Conservation (phyloP, 192 early-diverging fungal genomes). For the Lunasporangiospora selenospora region DNA sequence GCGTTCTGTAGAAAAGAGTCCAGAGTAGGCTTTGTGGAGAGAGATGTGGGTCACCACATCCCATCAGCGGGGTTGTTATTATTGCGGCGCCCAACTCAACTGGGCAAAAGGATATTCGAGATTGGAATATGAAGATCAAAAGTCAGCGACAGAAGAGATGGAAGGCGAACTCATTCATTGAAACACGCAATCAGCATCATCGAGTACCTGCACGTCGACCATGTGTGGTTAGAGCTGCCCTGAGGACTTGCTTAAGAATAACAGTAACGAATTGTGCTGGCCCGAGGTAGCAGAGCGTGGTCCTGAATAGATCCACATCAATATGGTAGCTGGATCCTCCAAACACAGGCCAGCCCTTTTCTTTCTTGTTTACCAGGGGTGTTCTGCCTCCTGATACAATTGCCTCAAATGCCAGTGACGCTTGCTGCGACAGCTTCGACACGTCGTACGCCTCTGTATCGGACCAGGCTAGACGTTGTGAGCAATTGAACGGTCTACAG, state of each 20-base stretch:
- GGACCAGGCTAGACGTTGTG: slow-evolving; percentile 37
- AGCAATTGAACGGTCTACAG: too few relatives aligned
- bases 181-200: too few relatives aligned
- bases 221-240: slow-evolving; percentile 18
- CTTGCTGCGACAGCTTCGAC: slow-evolving; percentile 30
- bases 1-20: slow-evolving; percentile 27
- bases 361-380: slow-evolving; percentile 12
- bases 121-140: too few relatives aligned
- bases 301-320: slow-evolving; percentile 32
- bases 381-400: slow-evolving; percentile 34
- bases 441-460: slow-evolving; percentile 28
- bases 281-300: slow-evolving; percentile 23
- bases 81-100: slow-evolving; percentile 42
- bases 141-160: neutral
- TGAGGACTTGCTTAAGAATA: slow-evolving; percentile 29
- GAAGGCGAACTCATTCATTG: too few relatives aligned
- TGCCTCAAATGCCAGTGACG: slow-evolving; percentile 9
- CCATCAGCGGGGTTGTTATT: slow-evolving; percentile 31
- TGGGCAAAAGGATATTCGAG: too few relatives aligned
- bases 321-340: slow-evolving; percentile 31
- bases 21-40: slow-evolving; percentile 35
- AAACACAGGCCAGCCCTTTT: slow-evolving; percentile 34
- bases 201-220: slow-evolving; percentile 46
- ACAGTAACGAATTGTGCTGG: slow-evolving; percentile 30
- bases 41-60: slow-evolving; percentile 20